Evolutionary conservation across 345 rosid species (phyloP).

Genomic region (Citrus sinensis): DVS_A1.0 CM039163.1:42361001-42361500

Average conservation of each 20-base stretch:
- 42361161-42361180: constrained; percentile 38
- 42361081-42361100: constrained; percentile 17
- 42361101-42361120: constrained; percentile 17
- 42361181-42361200: constrained; percentile 33
- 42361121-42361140: background rate
- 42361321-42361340: constrained; percentile 55
- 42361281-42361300: constrained; percentile 15
- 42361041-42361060: constrained; percentile 27
- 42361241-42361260: constrained; percentile 24
- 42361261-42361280: constrained; percentile 5
- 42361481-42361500: background rate
- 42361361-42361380: constrained; percentile 38
- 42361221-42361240: constrained; percentile 21
- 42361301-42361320: constrained; percentile 33
- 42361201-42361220: constrained; percentile 20
- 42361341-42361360: constrained; percentile 35
- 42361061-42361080: constrained; percentile 35
- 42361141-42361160: constrained; percentile 13
- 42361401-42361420: background rate
- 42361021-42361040: constrained; percentile 19
- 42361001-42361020: constrained; percentile 18
- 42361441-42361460: background rate
- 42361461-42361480: background rate
- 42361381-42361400: constrained; percentile 57
- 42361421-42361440: background rate